These are phyloP conservation scores for Spergularia bocconei DNA, from an alignment of 148 eudicot species.

Conservation along the genomic window DNA sequence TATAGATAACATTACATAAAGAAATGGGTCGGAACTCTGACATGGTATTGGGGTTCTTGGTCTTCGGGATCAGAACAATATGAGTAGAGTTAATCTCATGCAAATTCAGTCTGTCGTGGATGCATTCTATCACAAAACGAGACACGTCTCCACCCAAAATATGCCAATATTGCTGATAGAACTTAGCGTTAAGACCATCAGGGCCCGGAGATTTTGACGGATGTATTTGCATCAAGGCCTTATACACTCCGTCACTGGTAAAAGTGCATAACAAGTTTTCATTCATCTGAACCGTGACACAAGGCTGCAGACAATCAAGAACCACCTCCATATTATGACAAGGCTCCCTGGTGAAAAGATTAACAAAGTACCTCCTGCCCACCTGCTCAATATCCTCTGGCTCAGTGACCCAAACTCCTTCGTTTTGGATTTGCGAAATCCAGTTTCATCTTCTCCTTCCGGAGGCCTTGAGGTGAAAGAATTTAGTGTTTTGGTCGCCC, in stretches of 20 bases:
- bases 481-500: too few species aligned
- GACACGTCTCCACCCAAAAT: background rate
- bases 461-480: too few species aligned
- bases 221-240: background rate
- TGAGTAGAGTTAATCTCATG: background rate
- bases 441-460: too few species aligned
- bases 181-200: background rate
- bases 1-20: too few species aligned
- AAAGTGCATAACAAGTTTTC: background rate
- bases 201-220: slow-evolving; percentile 1
- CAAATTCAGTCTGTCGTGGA: background rate
- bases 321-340: background rate
- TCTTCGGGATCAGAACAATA: background rate
- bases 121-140: background rate
- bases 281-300: background rate
- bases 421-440: too few species aligned
- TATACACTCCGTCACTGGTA: background rate
- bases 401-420: too few species aligned
- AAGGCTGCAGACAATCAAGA: background rate
- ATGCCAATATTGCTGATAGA: background rate
- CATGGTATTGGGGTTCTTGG: background rate
- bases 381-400: background rate
- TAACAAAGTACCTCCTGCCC: too few species aligned
- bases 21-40: background rate
- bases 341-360: too few species aligned